phyloP scores from a whole-genome alignment of 495 filamentous ascomycete species.

The Oidiodendron maius region DNA sequence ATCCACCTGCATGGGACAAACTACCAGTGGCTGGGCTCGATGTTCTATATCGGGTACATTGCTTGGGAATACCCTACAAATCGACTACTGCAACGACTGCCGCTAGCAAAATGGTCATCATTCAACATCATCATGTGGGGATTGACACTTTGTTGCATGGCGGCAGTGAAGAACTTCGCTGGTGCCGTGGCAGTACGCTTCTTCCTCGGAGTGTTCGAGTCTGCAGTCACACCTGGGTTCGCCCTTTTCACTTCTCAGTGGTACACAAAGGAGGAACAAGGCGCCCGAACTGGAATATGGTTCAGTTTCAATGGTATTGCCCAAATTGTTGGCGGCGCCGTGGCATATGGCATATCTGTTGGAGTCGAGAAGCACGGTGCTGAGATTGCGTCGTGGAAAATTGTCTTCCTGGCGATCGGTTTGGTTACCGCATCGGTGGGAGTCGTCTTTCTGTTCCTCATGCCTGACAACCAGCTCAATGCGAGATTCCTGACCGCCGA shows the following conservation, averaged over 20 bases:
- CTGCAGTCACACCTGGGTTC: conserved; percentile 58
- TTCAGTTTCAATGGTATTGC: conserved; percentile 36
- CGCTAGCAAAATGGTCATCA: conserved; percentile 37
- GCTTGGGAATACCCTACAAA: conserved; percentile 47
- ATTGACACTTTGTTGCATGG: conserved; percentile 38
- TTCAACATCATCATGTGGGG: conserved; percentile 46
- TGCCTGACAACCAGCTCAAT: conserved; percentile 60
- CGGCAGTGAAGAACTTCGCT: conserved; percentile 24
- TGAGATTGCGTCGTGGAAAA: conserved; percentile 42
- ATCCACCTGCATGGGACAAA: conserved; percentile 44
- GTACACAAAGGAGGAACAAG: conserved; percentile 57
- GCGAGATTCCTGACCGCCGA: conserved; percentile 51
- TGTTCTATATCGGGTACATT: conserved; percentile 30
- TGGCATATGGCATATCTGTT: conserved; percentile 49
- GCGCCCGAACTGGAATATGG: conserved; percentile 37
- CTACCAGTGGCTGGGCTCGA: conserved; percentile 50
- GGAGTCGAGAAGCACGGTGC: conserved; percentile 33
- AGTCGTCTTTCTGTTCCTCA: conserved; percentile 50
- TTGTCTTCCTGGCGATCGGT: conserved; percentile 45
- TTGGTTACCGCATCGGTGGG: conserved; percentile 51
- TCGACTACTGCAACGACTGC: conserved; percentile 38
- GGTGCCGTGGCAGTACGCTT: conserved; percentile 35
- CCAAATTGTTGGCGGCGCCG: conserved; percentile 45
- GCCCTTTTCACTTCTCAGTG: conserved; percentile 59
- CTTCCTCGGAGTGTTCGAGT: conserved; percentile 59